Percentiles rank a stretch among this genome's conserved stretches.
These are phyloP conservation scores for Tetracladium setigerum DNA, from an alignment of 495 filamentous ascomycete genomes.

Conservation along the genomic window DNA sequence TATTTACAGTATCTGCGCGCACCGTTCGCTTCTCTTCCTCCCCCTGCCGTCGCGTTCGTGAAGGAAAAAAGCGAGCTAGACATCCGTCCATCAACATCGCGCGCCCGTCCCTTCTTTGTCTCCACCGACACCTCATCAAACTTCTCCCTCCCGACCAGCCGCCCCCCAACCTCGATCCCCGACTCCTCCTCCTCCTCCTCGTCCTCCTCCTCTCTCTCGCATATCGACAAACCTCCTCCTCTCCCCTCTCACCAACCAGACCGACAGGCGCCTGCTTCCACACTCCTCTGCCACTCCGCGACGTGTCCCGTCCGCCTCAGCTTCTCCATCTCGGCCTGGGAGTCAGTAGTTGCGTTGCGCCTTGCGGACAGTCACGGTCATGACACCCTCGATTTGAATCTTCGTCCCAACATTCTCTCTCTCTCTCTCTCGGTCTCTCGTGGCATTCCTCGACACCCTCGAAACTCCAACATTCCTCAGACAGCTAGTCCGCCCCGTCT, in stretches of 20 bases:
- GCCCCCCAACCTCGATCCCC: not conserved
- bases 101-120: too few species aligned
- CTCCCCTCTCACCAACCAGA: not conserved
- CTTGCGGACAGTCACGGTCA: slow-evolving; percentile 2
- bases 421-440: not conserved
- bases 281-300: not conserved
- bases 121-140: too few species aligned
- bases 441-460: slow-evolving; percentile 10
- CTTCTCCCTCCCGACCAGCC: too few species aligned
- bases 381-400: slow-evolving; percentile 9
- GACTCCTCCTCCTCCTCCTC: not conserved
- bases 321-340: slow-evolving; percentile 4
- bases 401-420: slow-evolving; percentile 9
- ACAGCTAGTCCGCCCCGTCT: not conserved
- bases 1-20: too few species aligned
- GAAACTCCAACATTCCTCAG: slow-evolving; percentile 4
- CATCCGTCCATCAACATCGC: too few species aligned
- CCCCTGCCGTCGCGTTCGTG: too few species aligned
- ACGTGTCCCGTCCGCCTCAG: not conserved
- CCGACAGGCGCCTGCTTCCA: not conserved
- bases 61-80: too few species aligned
- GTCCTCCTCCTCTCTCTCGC: not conserved
- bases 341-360: not conserved
- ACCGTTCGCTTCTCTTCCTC: too few species aligned
- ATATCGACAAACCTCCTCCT: too few species aligned